A percentile compares a stretch with the other conserved stretches of the same genome.
phyloP scores from a whole-genome alignment of 192 early-diverging fungal genomes.

The Backusella circina region DNA sequence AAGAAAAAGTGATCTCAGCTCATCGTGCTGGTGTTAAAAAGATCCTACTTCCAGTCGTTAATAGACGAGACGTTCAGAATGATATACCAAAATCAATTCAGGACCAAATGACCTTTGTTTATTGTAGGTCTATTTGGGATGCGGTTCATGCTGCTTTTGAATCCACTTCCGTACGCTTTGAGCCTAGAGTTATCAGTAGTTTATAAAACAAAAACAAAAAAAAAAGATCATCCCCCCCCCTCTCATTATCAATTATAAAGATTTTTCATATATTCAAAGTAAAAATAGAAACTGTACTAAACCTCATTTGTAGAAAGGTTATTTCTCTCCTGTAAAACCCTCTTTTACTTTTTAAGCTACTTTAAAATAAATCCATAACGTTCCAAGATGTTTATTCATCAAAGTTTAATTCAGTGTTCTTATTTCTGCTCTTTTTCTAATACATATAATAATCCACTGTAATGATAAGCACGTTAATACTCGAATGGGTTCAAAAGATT shows the following conservation, averaged over 20 bases:
- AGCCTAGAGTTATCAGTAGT: neutral
- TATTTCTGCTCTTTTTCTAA: neutral
- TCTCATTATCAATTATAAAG: neutral
- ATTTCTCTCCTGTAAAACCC: neutral
- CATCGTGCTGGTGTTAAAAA: constrained; percentile 69
- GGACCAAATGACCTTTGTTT: constrained; percentile 63
- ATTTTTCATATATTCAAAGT: neutral
- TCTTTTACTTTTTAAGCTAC: neutral
- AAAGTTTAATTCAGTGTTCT: neutral
- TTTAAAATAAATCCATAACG: neutral
- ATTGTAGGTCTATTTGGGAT: constrained; percentile 56
- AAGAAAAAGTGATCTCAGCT: constrained; percentile 82
- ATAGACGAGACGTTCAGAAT: constrained; percentile 64
- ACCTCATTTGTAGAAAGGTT: neutral
- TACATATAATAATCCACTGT: neutral
- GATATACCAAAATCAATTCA: constrained; percentile 66
- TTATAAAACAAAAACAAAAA: neutral
- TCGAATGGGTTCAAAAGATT: no score
- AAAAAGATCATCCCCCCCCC: neutral
- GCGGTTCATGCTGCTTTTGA: constrained; percentile 54
- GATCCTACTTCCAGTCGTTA: constrained; percentile 65
- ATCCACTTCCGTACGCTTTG: neutral
- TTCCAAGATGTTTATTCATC: neutral
- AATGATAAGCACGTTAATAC: no score
- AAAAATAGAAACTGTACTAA: neutral